Percentiles rank a stretch among this genome's conserved stretches.
Conservation (phyloP, 2,329 filamentous ascomycete genomes). For the Alternaria arbusti region DNA sequence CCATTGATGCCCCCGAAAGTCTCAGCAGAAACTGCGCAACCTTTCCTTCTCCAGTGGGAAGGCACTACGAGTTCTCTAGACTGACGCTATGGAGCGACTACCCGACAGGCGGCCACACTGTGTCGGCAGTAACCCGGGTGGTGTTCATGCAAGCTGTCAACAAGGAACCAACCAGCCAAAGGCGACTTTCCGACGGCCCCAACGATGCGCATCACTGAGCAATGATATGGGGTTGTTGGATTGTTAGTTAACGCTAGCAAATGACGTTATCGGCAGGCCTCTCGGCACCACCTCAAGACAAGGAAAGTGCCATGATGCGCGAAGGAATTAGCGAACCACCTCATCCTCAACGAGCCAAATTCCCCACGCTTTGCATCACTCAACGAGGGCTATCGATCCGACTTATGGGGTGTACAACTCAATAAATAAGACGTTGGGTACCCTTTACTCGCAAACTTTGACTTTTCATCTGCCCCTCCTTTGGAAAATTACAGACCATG, state of each 20-base stretch:
- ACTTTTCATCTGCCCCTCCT: conserved; percentile 10
- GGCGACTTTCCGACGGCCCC: conserved; percentile 1
- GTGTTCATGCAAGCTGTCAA: conserved; percentile 7
- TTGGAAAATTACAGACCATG: conserved; percentile 54
- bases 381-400: conserved; percentile 19
- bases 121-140: conserved; percentile 10
- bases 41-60: background rate
- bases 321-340: conserved; percentile 17
- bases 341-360: conserved; percentile 21
- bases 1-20: background rate
- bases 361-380: conserved; percentile 24
- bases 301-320: conserved; percentile 14
- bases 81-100: background rate
- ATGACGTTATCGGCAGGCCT: conserved; percentile 29
- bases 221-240: conserved; percentile 17
- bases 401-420: conserved; percentile 15
- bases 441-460: conserved; percentile 8
- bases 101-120: conserved; percentile 6
- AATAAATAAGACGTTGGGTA: conserved; percentile 29
- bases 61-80: background rate
- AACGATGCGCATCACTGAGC: conserved; percentile 18
- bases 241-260: conserved; percentile 15
- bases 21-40: background rate
- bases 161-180: conserved; percentile 10
- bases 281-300: conserved; percentile 14